Evolutionary conservation across 805 yeast species (phyloP).

Genomic region (Cyberlindnera saturnus): DNA sequence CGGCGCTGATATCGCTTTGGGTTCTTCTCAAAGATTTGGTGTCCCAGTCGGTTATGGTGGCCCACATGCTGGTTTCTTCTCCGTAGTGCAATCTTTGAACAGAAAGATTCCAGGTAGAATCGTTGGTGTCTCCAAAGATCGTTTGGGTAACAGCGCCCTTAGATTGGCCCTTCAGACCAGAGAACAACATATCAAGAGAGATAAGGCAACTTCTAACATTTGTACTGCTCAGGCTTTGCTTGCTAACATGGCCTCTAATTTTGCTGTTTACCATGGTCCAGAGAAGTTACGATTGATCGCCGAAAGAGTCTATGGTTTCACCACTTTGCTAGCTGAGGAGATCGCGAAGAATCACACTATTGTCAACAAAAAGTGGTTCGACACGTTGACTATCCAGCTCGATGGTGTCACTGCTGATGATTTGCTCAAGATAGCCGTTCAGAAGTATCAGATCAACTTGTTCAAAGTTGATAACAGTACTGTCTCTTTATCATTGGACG

Average conservation of each 20-base stretch:
- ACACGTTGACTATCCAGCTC: slow-evolving; percentile 69
- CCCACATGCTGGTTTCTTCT: slow-evolving; percentile 97
- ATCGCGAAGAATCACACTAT: slow-evolving; percentile 45
- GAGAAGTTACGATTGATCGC: slow-evolving; percentile 79
- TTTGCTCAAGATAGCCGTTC: slow-evolving; percentile 52
- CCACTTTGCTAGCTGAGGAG: slow-evolving; percentile 61
- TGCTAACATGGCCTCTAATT: slow-evolving; percentile 93
- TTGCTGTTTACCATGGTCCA: slow-evolving; percentile 95
- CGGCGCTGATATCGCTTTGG: slow-evolving; percentile 90
- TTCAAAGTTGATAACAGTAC: slow-evolving; percentile 57
- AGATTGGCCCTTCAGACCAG: slow-evolving; percentile 95
- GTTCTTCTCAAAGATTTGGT: slow-evolving; percentile 93
- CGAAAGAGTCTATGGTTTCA: slow-evolving; percentile 63
- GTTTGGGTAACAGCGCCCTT: slow-evolving; percentile 83
- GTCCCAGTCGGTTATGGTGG: slow-evolving; percentile 98
- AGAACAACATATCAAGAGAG: slow-evolving; percentile 96
- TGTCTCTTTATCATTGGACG: slow-evolving; percentile 85
- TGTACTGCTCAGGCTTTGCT: slow-evolving; percentile 97
- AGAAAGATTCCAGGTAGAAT: slow-evolving; percentile 96
- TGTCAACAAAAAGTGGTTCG: slow-evolving; percentile 67
- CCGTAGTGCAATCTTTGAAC: slow-evolving; percentile 73
- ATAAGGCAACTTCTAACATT: slow-evolving; percentile 94
- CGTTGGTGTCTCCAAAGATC: slow-evolving; percentile 88
- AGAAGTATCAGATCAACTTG: slow-evolving; percentile 63
- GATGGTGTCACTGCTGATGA: slow-evolving; percentile 46